A percentile compares a stretch with the other conserved stretches of the same genome.
These are phyloP conservation scores for Irpex sp. DNA, from an alignment of 1,284 basidiomycete species.

Conservation along the genomic window DNA sequence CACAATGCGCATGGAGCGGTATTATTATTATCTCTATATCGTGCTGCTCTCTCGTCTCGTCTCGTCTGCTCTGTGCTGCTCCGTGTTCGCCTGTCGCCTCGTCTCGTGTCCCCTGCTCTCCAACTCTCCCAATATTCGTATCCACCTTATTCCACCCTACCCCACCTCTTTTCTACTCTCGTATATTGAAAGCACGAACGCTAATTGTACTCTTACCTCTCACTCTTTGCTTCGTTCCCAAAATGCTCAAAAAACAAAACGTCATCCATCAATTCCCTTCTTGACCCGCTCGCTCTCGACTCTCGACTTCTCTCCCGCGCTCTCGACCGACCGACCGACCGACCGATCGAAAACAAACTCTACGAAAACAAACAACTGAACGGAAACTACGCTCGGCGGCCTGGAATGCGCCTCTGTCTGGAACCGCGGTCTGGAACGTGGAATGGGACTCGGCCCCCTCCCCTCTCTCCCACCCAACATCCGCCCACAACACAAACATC, in stretches of 20 bases:
- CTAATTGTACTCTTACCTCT: conserved; percentile 1
- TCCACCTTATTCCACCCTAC: background rate
- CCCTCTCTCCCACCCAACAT: too few species aligned
- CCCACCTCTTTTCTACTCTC: background rate
- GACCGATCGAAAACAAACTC: too few species aligned
- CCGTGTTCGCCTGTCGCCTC: background rate
- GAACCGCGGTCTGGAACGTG: too few species aligned
- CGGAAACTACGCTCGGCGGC: too few species aligned
- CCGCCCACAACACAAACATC: too few species aligned
- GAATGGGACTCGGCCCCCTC: too few species aligned
- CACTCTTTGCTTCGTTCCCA: background rate
- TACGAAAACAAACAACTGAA: too few species aligned
- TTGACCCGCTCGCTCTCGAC: background rate
- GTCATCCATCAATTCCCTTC: too few species aligned
- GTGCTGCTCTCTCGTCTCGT: background rate
- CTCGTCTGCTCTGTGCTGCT: background rate
- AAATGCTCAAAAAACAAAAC: background rate
- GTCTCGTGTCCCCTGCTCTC: background rate
- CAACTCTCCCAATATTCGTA: background rate
- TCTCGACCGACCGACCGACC: background rate
- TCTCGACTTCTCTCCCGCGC: background rate
- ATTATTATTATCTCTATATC: background rate
- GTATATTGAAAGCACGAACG: background rate
- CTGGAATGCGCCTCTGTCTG: too few species aligned
- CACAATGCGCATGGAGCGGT: background rate